phyloP scores from a whole-genome alignment of 73 alveolate species.

The Tetrahymena elliotti region DNA sequence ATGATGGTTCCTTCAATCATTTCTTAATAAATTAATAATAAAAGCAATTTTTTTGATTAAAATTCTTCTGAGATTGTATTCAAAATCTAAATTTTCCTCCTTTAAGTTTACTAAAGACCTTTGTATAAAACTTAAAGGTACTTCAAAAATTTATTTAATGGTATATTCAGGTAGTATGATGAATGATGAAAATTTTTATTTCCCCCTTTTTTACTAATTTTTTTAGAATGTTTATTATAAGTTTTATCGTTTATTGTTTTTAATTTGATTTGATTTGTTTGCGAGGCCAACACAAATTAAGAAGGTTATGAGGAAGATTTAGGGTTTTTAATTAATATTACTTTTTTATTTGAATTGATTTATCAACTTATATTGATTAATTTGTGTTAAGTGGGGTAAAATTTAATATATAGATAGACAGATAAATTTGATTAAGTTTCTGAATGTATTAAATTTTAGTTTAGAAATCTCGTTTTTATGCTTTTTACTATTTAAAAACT shows the following conservation, averaged over 20 bases:
- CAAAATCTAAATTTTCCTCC: not conserved
- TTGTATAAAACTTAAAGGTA: not conserved
- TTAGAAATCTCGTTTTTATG: too few species aligned
- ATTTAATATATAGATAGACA: not conserved
- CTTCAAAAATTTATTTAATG: too few species aligned
- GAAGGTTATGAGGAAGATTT: not conserved
- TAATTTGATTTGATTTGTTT: not conserved
- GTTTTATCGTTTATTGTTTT: not conserved
- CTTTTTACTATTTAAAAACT: not conserved
- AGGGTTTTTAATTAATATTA: not conserved
- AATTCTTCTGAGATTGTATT: not conserved
- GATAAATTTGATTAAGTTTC: not conserved
- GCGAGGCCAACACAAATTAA: not conserved
- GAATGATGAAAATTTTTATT: too few species aligned
- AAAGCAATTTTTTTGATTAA: not conserved
- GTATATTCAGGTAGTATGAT: not conserved
- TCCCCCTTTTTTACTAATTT: not conserved
- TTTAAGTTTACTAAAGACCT: not conserved
- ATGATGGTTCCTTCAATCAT: not conserved
- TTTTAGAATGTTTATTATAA: not conserved
- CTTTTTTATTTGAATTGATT: not conserved
- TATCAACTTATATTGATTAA: not conserved
- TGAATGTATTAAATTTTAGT: not conserved
- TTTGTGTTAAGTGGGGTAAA: not conserved
- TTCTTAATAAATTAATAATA: too few species aligned